Conservation (phyloP, 305 asterid species). For the Rubia balearica region DNA sequence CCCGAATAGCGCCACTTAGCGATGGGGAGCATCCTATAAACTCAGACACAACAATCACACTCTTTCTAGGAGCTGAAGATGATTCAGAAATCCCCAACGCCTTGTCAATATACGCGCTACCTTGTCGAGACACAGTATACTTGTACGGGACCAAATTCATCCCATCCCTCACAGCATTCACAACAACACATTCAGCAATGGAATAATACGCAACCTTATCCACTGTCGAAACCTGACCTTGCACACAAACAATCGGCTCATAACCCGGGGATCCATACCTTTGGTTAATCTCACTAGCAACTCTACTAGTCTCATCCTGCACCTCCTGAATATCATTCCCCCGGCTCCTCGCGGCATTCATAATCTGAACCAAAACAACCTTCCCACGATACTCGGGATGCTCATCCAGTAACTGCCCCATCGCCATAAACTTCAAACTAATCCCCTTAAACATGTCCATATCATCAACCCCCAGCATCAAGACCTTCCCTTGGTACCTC, state of each 20-base stretch:
- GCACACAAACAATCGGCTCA: conserved; percentile 60
- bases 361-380: conserved; percentile 66
- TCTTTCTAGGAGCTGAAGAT: conserved; percentile 28
- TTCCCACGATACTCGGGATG: conserved; percentile 38
- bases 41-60: conserved; percentile 74
- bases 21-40: no score
- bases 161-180: conserved; percentile 88
- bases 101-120: conserved; percentile 41
- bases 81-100: conserved; percentile 36
- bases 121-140: conserved; percentile 66
- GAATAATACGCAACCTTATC: conserved; percentile 63
- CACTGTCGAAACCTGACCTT: conserved; percentile 52
- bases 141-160: conserved; percentile 79
- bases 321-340: conserved; percentile 73
- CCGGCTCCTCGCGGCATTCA: conserved; percentile 62
- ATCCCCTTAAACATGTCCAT: conserved; percentile 44
- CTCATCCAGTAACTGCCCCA: conserved; percentile 56
- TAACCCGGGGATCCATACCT: conserved; percentile 42
- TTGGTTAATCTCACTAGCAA: conserved; percentile 42
- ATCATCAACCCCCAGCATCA: conserved; percentile 49
- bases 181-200: conserved; percentile 76
- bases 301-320: conserved; percentile 49
- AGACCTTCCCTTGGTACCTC: conserved; percentile 41
- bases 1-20: no score
- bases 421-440: conserved; percentile 58